Evolutionary conservation across 495 filamentous ascomycete genomes (phyloP).

Genomic region (Trichocladium uniseriatum): DNA sequence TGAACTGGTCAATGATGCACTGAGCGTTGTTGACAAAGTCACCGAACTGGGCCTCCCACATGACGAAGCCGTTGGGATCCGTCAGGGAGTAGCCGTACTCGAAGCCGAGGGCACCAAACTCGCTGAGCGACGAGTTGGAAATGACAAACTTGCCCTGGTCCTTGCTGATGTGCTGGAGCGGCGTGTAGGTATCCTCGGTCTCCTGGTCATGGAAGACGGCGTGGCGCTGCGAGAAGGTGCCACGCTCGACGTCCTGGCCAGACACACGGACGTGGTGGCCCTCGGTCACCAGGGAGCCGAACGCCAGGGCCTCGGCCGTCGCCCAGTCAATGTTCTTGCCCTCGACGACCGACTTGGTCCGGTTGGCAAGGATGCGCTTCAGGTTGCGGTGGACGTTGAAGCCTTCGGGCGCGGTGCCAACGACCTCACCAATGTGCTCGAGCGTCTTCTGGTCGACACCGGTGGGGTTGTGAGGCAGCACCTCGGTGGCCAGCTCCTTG

Average conservation of each 20-base stretch:
- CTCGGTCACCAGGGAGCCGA: constrained; percentile 81
- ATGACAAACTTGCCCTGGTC: constrained; percentile 93
- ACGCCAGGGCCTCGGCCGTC: constrained; percentile 92
- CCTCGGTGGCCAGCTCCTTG: constrained; percentile 91
- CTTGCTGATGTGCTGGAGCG: constrained; percentile 76
- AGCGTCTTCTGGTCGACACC: constrained; percentile 61
- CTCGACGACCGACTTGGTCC: constrained; percentile 87
- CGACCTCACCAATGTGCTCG: constrained; percentile 67
- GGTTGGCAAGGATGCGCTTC: constrained; percentile 85
- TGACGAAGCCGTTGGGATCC: constrained; percentile 90
- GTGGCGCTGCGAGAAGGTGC: constrained; percentile 97
- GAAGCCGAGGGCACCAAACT: constrained; percentile 92
- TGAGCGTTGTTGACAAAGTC: constrained; percentile 99
- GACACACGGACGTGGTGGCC: constrained; percentile 95
- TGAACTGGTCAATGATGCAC: constrained; percentile 97
- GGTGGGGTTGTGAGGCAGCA: constrained; percentile 85
- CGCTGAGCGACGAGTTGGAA: constrained; percentile 91
- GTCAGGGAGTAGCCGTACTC: constrained; percentile 98
- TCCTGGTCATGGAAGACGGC: constrained; percentile 96
- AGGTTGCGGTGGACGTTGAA: constrained; percentile 90
- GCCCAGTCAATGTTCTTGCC: constrained; percentile 96
- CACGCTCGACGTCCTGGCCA: constrained; percentile 97
- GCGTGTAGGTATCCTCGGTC: constrained; percentile 83
- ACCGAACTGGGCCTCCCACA: constrained; percentile 99
- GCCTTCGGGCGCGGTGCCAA: constrained; percentile 67